Percentiles rank a stretch among this genome's conserved stretches.
phyloP scores from a whole-genome alignment of 306 rosid species.

The Luffa acutangula region DNA sequence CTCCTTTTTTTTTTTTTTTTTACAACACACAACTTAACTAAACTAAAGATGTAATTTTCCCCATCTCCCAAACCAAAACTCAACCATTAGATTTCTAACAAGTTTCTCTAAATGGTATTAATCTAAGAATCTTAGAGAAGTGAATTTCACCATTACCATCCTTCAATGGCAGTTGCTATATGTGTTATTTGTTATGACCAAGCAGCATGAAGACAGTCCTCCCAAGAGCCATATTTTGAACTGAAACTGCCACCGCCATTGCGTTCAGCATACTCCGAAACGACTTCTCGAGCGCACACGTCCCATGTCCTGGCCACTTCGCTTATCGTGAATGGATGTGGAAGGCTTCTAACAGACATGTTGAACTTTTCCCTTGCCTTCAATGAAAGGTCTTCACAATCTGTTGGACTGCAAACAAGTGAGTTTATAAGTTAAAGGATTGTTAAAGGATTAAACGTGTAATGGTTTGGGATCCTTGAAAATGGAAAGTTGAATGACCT shows the following conservation, averaged over 20 bases:
- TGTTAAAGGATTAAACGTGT: background rate
- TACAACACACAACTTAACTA: background rate
- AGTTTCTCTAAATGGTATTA: background rate
- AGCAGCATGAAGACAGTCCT: constrained; percentile 9
- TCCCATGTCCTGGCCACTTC: constrained; percentile 39
- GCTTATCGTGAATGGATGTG: constrained; percentile 34
- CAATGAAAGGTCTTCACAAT: constrained; percentile 56
- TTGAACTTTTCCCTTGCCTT: constrained; percentile 57
- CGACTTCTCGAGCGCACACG: constrained; percentile 23
- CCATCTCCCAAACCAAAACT: background rate
- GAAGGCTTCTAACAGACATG: constrained; percentile 46
- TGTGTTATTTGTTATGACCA: background rate
- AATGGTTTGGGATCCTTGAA: background rate
- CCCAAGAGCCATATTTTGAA: constrained; percentile 36
- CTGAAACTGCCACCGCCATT: constrained; percentile 47
- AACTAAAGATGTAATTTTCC: background rate
- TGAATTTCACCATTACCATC: background rate
- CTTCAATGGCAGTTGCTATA: background rate
- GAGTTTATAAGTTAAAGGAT: background rate
- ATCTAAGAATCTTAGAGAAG: background rate
- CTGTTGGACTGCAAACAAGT: constrained; percentile 19
- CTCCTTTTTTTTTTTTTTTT: background rate
- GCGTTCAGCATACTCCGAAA: constrained; percentile 25
- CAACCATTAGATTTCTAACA: background rate
- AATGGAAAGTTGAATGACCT: background rate